phyloP scores from a whole-genome alignment of 129 eudicot genomes.

The Chrysanthemum lavandulifolium region DNA sequence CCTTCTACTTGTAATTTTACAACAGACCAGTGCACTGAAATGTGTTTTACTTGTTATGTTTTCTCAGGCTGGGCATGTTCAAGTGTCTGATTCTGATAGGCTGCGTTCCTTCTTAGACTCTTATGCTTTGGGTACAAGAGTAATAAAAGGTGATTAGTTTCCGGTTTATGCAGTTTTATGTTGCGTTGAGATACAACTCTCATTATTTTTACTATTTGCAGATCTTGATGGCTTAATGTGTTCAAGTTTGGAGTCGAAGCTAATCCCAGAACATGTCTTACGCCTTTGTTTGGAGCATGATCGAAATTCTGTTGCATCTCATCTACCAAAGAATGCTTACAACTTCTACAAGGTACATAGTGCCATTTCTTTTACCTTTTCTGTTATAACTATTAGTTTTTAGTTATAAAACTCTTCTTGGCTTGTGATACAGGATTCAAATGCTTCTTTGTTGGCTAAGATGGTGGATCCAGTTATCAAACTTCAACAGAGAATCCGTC shows the following conservation, averaged over 20 bases:
- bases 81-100: conserved; percentile 55
- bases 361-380: not conserved
- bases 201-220: conserved; percentile 27
- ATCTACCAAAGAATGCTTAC: conserved; percentile 38
- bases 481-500: conserved; percentile 50
- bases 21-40: not conserved
- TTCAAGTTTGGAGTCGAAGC: conserved; percentile 65
- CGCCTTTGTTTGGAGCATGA: conserved; percentile 87
- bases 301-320: conserved; percentile 31
- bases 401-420: not conserved
- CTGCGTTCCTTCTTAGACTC: conserved; percentile 60
- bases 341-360: conserved; percentile 76
- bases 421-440: conserved; percentile 56
- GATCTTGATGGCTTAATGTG: conserved; percentile 55
- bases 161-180: not conserved
- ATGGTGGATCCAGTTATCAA: conserved; percentile 62
- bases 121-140: conserved; percentile 58
- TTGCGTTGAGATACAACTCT: conserved; percentile 15
- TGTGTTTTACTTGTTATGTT: conserved; percentile 16
- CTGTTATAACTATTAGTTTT: not conserved
- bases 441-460: conserved; percentile 61
- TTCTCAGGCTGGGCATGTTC: conserved; percentile 62
- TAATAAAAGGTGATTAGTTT: conserved; percentile 45
- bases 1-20: conserved; percentile 1
- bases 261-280: conserved; percentile 77